Percentiles rank a stretch among this genome's conserved stretches.
Conservation (phyloP, 2,329 filamentous ascomycete species). For the Hortaea werneckii region DNA sequence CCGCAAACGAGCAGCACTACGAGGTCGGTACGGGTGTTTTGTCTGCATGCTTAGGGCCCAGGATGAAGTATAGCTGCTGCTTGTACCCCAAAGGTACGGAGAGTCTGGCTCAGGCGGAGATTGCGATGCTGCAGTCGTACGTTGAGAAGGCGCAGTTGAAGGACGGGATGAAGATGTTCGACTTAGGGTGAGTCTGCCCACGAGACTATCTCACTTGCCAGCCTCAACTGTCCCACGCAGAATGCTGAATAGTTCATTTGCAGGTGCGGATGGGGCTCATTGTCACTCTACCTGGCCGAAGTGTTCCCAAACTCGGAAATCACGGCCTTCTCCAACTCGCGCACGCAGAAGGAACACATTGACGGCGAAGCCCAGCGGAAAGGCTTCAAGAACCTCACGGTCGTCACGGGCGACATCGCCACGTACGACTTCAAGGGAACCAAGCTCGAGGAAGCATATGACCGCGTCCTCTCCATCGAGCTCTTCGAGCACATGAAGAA, state of each 20-base stretch:
- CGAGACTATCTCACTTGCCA: not conserved
- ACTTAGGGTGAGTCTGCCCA: constrained; percentile 43
- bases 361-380: constrained; percentile 47
- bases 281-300: constrained; percentile 55
- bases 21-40: constrained; percentile 60
- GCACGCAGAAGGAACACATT: constrained; percentile 58
- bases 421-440: constrained; percentile 52
- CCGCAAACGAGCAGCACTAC: constrained; percentile 62
- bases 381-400: constrained; percentile 49
- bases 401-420: constrained; percentile 58
- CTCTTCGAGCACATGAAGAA: constrained; percentile 72
- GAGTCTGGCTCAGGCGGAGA: constrained; percentile 56
- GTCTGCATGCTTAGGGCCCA: constrained; percentile 49
- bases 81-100: constrained; percentile 53
- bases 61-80: constrained; percentile 65
- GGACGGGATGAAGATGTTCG: constrained; percentile 53
- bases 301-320: constrained; percentile 51
- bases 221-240: not conserved
- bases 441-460: constrained; percentile 35
- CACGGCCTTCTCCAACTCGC: constrained; percentile 60
- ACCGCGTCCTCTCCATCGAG: constrained; percentile 59
- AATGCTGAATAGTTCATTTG: not conserved
- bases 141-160: constrained; percentile 48
- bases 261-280: constrained; percentile 61
- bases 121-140: constrained; percentile 55